Base-by-base conservation (phyloP, 805 yeast species). In the Candida odintsovae region DNA sequence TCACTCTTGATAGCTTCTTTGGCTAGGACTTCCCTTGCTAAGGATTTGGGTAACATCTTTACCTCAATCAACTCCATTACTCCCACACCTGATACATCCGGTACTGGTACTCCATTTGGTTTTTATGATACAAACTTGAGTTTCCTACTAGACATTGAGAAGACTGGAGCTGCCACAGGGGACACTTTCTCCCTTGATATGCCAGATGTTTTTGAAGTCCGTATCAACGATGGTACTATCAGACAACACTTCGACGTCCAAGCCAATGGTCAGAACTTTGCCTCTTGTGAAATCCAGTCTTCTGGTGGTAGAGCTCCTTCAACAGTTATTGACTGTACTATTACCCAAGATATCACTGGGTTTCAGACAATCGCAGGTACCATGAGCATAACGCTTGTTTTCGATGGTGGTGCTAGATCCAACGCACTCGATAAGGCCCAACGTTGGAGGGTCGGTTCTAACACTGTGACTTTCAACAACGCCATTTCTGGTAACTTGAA, bases 401-500 rank as follows among this genome's bases (percentile, higher is more conserved):
- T 50, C n/a, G 52, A 50, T 29, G 45, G 46, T 28, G 56, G 56
- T 46, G 50, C 41, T 6, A 44, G 52, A 42, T 21, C 13, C 1
- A 37, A 44, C 11, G 43, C 49, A 6, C 19, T 33, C 3, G 39
- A 29, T 13, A 41, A 47, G n/a, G 52, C 54, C 13, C 11, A 18
- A 8, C 38, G 26, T 5, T 52, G 56, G 56, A 18, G 9, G 16
- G n/a, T 39, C 2, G 56, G 56, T 9, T 3, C 38, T 13, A 52
- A 50, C 45, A 44, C 46, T 15, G 45, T 52, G n/a, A 44, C 46
- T 9, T 52, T 52, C 50, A 52, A 52, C 38, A 46, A 38, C n/a
- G 33, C 47, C 18, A 40, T 50, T 13, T 21, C 48, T 9, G 10
- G 31, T 10, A 36, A 41, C 5, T 50, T 43, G 15, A 20, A 15